Percentiles rank a stretch among this genome's conserved stretches.
These are phyloP conservation scores for Begonia peltatifolia DNA, from an alignment of 306 rosid species.

Conservation along the genomic window DNA sequence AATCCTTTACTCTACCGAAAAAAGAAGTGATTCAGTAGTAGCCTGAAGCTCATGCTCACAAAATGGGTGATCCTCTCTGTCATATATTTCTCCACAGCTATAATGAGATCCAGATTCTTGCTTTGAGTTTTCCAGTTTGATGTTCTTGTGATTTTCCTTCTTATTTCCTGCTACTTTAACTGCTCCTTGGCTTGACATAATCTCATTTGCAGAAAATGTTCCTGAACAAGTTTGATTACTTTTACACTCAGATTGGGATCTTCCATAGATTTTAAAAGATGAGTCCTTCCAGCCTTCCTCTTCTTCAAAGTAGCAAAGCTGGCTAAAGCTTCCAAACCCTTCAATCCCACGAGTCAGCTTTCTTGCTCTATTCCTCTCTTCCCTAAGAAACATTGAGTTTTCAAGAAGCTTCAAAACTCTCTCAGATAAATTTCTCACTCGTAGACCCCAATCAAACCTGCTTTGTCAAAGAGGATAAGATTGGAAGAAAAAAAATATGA, in stretches of 20 bases:
- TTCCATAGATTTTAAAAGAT: conserved; percentile 15
- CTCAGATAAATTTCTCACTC: conserved; percentile 33
- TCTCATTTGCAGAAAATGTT: neutral
- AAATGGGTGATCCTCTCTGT: conserved; percentile 31
- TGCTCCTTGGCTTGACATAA: neutral
- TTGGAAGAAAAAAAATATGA: no score
- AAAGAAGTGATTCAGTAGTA: conserved; percentile 23
- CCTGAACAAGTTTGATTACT: conserved; percentile 7
- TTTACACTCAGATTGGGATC: conserved; percentile 25
- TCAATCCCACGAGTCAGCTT: conserved; percentile 37
- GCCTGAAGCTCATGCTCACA: conserved; percentile 17
- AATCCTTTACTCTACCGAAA: conserved; percentile 1
- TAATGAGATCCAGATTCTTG: conserved; percentile 1
- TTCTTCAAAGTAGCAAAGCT: conserved; percentile 13
- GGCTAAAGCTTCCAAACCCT: conserved; percentile 60
- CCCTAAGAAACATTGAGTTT: conserved; percentile 17
- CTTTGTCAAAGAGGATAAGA: neutral
- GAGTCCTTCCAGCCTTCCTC: conserved; percentile 13
- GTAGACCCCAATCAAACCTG: conserved; percentile 68
- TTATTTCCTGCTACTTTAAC: no score
- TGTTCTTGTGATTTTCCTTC: neutral
- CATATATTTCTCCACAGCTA: conserved; percentile 5
- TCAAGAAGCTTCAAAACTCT: conserved; percentile 35
- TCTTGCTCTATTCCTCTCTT: conserved; percentile 45
- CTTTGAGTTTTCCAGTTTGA: conserved; percentile 4